Evolutionary conservation across 495 filamentous ascomycete genomes (phyloP).

Genomic region (Penicillium ochrochloron): DNA sequence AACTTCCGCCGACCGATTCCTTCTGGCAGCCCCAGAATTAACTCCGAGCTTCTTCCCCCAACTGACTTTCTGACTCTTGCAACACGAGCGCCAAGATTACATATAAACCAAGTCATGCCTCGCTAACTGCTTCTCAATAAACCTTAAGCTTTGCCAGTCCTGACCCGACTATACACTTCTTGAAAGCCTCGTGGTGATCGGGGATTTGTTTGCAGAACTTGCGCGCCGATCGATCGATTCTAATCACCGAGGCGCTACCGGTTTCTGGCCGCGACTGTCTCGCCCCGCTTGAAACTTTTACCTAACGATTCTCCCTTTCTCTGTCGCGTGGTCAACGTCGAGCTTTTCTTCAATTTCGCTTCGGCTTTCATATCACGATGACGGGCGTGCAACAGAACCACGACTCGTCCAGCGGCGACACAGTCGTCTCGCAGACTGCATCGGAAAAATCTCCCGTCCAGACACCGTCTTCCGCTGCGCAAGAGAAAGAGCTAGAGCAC

Average conservation of each 20-base stretch:
- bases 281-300: conserved; percentile 15
- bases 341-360: neutral
- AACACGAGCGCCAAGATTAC: conserved; percentile 6
- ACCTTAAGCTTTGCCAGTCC: neutral
- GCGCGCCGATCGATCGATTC: conserved; percentile 16
- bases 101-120: neutral
- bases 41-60: conserved; percentile 10
- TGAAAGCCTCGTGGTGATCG: neutral
- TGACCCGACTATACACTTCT: neutral
- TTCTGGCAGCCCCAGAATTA: conserved; percentile 11
- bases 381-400: conserved; percentile 14
- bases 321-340: neutral
- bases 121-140: neutral
- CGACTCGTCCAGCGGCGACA: conserved; percentile 29
- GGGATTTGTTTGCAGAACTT: neutral
- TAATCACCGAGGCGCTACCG: conserved; percentile 19
- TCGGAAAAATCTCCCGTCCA: conserved; percentile 22
- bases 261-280: conserved; percentile 4
- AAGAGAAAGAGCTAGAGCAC: conserved; percentile 9
- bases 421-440: conserved; percentile 15
- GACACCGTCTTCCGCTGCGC: conserved; percentile 2
- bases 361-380: conserved; percentile 14
- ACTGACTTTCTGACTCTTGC: conserved; percentile 2
- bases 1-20: conserved; percentile 12
- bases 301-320: neutral